Evolutionary conservation across 2,329 filamentous ascomycete genomes (phyloP).

Genomic region (Claviceps fusiformis): DNA sequence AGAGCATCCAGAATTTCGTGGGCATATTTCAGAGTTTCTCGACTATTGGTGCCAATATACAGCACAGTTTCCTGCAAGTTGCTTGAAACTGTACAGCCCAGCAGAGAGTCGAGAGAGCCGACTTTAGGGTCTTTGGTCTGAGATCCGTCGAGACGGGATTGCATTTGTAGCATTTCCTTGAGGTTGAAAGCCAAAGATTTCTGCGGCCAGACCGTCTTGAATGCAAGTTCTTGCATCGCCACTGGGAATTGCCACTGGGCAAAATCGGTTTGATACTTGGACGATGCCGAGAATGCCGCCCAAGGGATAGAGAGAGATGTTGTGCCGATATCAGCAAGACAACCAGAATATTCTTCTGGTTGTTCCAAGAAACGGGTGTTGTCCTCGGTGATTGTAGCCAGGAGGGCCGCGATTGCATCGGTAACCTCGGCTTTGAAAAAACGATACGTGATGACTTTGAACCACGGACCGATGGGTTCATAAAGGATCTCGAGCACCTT

Average conservation of each 20-base stretch:
- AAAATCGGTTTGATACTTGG: background rate
- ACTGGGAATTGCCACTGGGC: background rate
- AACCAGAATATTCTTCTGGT: background rate
- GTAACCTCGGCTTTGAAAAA: constrained; percentile 8
- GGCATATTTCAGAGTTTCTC: constrained; percentile 6
- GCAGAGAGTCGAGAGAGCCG: background rate
- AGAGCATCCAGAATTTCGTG: constrained; percentile 8
- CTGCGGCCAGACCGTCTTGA: constrained; percentile 1
- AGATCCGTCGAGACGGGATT: background rate
- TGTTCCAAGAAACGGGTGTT: background rate
- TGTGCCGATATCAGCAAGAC: background rate
- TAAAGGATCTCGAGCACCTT: constrained; percentile 21
- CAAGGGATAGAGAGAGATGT: background rate
- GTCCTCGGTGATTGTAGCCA: constrained; percentile 9
- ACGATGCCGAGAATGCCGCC: background rate
- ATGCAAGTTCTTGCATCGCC: background rate
- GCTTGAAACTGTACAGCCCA: constrained; percentile 9
- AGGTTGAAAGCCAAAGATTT: background rate
- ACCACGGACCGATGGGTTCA: constrained; percentile 22
- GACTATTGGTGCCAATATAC: constrained; percentile 15
- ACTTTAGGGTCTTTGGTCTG: background rate
- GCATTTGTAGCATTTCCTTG: background rate
- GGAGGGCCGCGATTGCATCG: constrained; percentile 8
- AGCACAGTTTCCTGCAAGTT: constrained; percentile 15
- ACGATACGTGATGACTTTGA: constrained; percentile 16